Evolutionary conservation across 371 early-diverging fungal species (phyloP), one percentile per base, ranked within the genome.

Genomic region (Aphelidium insulamus): DNA sequence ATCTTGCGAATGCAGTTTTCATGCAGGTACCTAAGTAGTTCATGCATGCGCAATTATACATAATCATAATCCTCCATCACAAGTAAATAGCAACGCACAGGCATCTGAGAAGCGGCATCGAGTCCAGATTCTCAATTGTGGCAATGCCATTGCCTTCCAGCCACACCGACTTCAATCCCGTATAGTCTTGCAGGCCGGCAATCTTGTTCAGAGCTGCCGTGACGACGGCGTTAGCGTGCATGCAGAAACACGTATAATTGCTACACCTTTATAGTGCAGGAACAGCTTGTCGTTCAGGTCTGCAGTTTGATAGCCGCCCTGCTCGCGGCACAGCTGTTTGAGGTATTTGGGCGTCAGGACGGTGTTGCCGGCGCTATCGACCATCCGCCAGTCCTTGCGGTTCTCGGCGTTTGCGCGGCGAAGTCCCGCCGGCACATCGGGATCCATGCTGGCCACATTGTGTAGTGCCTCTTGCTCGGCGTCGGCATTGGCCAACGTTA

Each of bases 61-160:
- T n/a, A n/a, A n/a, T n/a, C n/a, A n/a, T n/a, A n/a, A n/a, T n/a
- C n/a, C n/a, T n/a, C n/a, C n/a, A n/a, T n/a, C n/a, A n/a, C n/a
- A n/a, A n/a, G n/a, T n/a, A n/a, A n/a, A n/a, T n/a, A n/a, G n/a
- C n/a, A n/a, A n/a, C n/a, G n/a, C n/a, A n/a, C n/a, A n/a, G n/a
- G n/a, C n/a, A n/a, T n/a, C n/a, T n/a, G n/a, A n/a, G n/a, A n/a
- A n/a, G n/a, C n/a, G n/a, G n/a, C n/a, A n/a, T n/a, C n/a, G n/a
- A n/a, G n/a, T n/a, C 46, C 3, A 65, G 36, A 30, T 49, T 46
- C 26, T 54, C 50, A 17, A 65, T 47, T 21, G 42, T 39, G 1
- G 37, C 24, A 26, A 65, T 47, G 10, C 62, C 65, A 32, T 65
- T 65, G 15, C 62, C 62, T 42, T 65, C 62, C 17, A 65, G 46